phyloP scores from a whole-genome alignment of 352 stramenopile species.

The Phytophthora pistaciae region DNA sequence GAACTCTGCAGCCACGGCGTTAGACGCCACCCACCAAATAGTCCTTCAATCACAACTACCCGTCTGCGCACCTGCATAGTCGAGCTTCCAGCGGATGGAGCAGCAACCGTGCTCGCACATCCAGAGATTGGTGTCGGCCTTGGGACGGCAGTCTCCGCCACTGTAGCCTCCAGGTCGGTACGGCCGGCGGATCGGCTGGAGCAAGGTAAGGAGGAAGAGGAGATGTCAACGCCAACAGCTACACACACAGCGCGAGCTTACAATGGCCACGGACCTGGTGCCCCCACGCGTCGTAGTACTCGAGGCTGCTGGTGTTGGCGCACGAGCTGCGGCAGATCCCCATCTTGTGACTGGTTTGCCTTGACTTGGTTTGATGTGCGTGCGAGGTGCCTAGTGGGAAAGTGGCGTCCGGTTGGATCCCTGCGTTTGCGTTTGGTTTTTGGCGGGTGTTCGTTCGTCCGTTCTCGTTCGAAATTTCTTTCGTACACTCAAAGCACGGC shows the following conservation, averaged over 20 bases:
- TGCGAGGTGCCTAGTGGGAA: slow-evolving; percentile 20
- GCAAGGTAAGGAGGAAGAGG: background rate
- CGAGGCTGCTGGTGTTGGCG: slow-evolving; percentile 52
- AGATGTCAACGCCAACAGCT: background rate
- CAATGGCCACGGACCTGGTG: slow-evolving; percentile 40
- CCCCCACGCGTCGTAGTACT: slow-evolving; percentile 75
- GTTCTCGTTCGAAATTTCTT: slow-evolving; percentile 30
- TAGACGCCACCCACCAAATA: background rate
- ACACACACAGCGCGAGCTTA: background rate
- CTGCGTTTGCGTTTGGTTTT: background rate
- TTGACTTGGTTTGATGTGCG: slow-evolving; percentile 13
- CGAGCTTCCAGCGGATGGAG: slow-evolving; percentile 79
- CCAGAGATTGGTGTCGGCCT: slow-evolving; percentile 56
- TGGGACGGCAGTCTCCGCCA: slow-evolving; percentile 13
- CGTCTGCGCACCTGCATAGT: slow-evolving; percentile 57
- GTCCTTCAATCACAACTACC: too few species aligned
- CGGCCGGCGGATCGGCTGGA: slow-evolving; percentile 28
- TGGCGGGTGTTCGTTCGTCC: background rate
- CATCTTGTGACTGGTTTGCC: slow-evolving; percentile 33
- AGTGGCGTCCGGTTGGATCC: slow-evolving; percentile 14
- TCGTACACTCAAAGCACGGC: slow-evolving; percentile 5
- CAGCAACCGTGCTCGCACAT: slow-evolving; percentile 73
- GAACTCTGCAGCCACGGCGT: slow-evolving; percentile 43
- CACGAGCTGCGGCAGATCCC: slow-evolving; percentile 67
- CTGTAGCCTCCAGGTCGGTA: slow-evolving; percentile 21